Base-by-base conservation (phyloP, 1,284 basidiomycete genomes). In the Sanghuangporus weigelae region DNA sequence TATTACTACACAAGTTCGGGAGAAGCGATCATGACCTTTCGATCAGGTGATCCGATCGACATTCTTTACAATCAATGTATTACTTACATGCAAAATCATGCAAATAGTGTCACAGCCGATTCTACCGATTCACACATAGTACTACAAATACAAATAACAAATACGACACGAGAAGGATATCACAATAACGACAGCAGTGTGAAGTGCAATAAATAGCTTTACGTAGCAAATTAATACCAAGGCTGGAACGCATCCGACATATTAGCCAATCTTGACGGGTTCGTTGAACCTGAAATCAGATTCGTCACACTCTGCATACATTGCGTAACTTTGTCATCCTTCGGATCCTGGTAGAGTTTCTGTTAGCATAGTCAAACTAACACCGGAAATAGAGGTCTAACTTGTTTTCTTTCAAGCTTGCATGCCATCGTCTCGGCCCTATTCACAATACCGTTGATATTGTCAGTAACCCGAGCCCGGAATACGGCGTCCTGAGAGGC, bases 401-500 rank as follows among this genome's bases (percentile, higher is more conserved):
- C 92, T 76, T 87, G 87, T 65, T 93, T 90, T 58, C 91, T 82
- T 71, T 95, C 93, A 44, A 85, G 74, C 74, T 92, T 92, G 76
- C 93, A 96, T 16, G 88, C 87, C 82, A 97, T 84, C 0, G 87
- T 81, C 74, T 95, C 92, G 7, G 94, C 93, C 59, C 90, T 84
- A 72, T 92, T 91, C 67, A 96, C 90, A 57, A 98, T 83, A 23
- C 84, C 84, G 5, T 95, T 89, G 39, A 93, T 89, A 68, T 94
- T 94, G 49, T 79, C 78, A 8, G 84, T 77, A 12, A 96, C 90
- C 58, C 85, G 81, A 59, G 85, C 81, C 36, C 90, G 86, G 76
- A 92, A 88, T 58, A 79, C 74, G 56, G 38, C 63, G 7, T 64
- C 63, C 23, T 61, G 56, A 42, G 82, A 76, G 35, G 76, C 78